These are phyloP conservation scores for Fusarium duplospermum DNA, from an alignment of 2,329 filamentous ascomycete genomes.

Conservation along the genomic window DNA sequence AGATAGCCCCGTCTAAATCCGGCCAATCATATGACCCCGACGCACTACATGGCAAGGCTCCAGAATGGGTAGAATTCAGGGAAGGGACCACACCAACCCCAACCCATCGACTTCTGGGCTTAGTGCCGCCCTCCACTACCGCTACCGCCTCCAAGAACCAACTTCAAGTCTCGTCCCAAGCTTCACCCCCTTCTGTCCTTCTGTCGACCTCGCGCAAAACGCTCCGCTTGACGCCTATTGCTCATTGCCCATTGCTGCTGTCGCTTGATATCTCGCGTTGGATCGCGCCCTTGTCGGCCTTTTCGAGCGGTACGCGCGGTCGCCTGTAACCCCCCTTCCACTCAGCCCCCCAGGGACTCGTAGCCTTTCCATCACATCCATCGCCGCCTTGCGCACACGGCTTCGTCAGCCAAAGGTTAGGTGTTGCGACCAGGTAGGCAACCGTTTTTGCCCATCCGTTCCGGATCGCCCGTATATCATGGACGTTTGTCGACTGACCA, in stretches of 20 bases:
- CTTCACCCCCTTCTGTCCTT: slow-evolving; percentile 36
- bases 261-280: slow-evolving; percentile 16
- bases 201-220: slow-evolving; percentile 19
- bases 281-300: slow-evolving; percentile 20
- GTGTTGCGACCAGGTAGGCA: slow-evolving; percentile 23
- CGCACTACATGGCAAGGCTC: slow-evolving; percentile 31
- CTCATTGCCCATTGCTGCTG: slow-evolving; percentile 19
- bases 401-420: slow-evolving; percentile 33
- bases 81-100: slow-evolving; percentile 39
- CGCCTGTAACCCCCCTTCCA: slow-evolving; percentile 38
- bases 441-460: slow-evolving; percentile 15
- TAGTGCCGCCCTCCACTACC: slow-evolving; percentile 43
- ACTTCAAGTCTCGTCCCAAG: slow-evolving; percentile 46
- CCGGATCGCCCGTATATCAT: slow-evolving; percentile 37
- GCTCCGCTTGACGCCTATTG: slow-evolving; percentile 21
- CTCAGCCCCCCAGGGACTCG: slow-evolving; percentile 37
- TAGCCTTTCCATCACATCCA: slow-evolving; percentile 26
- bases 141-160: slow-evolving; percentile 24
- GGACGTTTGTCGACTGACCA: slow-evolving; percentile 39
- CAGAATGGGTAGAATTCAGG: slow-evolving; percentile 32
- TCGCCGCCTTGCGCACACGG: slow-evolving; percentile 31
- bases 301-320: slow-evolving; percentile 50
- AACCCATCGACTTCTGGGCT: slow-evolving; percentile 36
- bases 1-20: slow-evolving; percentile 23
- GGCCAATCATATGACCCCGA: slow-evolving; percentile 50